Evolutionary conservation across 495 filamentous ascomycete genomes (phyloP), one percentile per base, ranked within the genome.

Genomic region (Penicillium daleae): DNA sequence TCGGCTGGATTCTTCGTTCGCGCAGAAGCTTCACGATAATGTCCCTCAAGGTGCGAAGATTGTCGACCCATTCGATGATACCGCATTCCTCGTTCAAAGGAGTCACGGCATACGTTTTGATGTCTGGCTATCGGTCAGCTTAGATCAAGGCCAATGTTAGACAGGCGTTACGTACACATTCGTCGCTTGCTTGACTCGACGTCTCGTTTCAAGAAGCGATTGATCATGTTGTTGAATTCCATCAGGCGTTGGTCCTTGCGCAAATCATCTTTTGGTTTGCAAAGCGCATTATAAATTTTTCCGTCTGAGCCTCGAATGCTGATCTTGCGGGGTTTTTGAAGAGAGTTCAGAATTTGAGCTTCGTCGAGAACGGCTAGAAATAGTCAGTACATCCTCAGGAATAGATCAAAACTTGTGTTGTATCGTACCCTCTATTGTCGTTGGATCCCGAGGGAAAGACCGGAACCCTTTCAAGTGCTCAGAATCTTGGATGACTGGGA

Each of bases 181-280:
- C 86, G 90, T 40, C 95, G 85, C 71, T 89, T 89, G 76, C 91
- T 94, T 10, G 92, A 89, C 70, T 97, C 94, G 17, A 92, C 88
- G 67, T 98, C 94, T 62, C 89, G 86, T 69, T 96, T 96, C 32
- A 99, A 76, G 26, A 92, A 90, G 59, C 96, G 85, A 71, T 98
- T 97, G 77, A 99, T 97, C 88, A 97, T 93, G 59, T 89, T 87
- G 71, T 97, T 97, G 82, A 98, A 99, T 71, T 98, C 96, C 96
- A 99, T 98, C 22, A 99, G 86, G 50, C 95, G 90, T 67, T 97
- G 93, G 64, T 99, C 95, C 66, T 97, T 98, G 7, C 95, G 90
- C 6, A 99, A 83, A 74, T 99, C 96, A 70, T 98, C 95, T 73
- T 98, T 98, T 6, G 95, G 95, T 68, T 99, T 99, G 80, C 96